A percentile compares a stretch with the other conserved stretches of the same genome.
These are phyloP conservation scores for Naegleria gruberi DNA, from an alignment of 208 protist genomes.

Conservation along the genomic window DNA sequence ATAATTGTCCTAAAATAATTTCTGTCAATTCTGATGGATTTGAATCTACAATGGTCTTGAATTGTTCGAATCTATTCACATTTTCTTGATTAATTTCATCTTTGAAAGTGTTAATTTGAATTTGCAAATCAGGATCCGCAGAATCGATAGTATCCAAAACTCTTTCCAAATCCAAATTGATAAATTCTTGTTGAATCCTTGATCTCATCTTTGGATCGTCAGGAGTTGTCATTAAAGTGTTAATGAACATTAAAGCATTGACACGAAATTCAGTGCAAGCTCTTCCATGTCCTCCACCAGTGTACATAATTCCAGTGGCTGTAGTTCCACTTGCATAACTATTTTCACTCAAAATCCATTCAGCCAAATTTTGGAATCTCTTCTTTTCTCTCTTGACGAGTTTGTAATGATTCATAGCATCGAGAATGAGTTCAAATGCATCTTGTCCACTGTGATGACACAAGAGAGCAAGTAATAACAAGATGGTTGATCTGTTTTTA, in stretches of 20 bases:
- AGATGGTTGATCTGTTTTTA: background rate
- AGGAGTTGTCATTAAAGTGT: background rate
- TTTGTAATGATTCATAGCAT: slow-evolving; percentile 11
- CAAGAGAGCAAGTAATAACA: background rate
- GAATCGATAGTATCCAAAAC: background rate
- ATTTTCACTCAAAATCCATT: background rate
- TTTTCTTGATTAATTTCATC: background rate
- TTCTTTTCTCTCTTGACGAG: background rate
- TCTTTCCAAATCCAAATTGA: background rate
- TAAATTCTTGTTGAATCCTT: background rate
- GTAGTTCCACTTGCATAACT: background rate
- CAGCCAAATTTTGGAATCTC: background rate
- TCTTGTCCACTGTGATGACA: background rate
- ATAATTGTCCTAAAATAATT: background rate
- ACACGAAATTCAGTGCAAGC: background rate
- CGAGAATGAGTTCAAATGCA: background rate
- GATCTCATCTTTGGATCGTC: background rate
- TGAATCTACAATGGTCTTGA: background rate
- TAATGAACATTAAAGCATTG: background rate
- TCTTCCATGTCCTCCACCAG: background rate
- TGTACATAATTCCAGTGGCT: background rate
- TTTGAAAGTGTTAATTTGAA: background rate
- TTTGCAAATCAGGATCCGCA: background rate
- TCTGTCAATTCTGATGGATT: background rate
- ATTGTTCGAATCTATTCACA: background rate